Evolutionary conservation across 176 grass and related monocot species (phyloP), one percentile per base, ranked within the genome.

Genomic region (Chrysopogon serrulatus): DNA sequence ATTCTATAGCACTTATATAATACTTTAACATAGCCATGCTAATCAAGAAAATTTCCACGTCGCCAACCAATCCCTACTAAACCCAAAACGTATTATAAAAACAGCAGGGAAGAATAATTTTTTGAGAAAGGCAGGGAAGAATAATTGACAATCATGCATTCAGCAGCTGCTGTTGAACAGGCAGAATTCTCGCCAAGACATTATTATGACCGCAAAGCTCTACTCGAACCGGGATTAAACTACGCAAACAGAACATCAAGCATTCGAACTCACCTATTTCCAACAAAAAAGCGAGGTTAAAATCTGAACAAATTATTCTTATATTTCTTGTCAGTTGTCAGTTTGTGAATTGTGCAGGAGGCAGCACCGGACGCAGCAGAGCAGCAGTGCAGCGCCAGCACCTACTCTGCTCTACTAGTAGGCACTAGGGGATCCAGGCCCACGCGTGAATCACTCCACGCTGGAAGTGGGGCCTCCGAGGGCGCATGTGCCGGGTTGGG

Each of bases 361-460:
- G n/a, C n/a, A n/a, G n/a, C n/a, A n/a, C n/a, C n/a, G n/a, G n/a
- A n/a, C n/a, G n/a, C n/a, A n/a, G n/a, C n/a, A n/a, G 6, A 39
- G 36, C 39, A 7, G 39, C 39, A 40, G 39, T 5, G 47, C 17
- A 40, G 35, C 21, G 33, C 48, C 17, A 65, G 31, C 24, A 27
- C 26, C 60, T 4, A 33, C 53, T 49, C 69, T 61, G 59, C 77
- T 75, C n/a, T 27, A n/a, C n/a, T n/a, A n/a, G n/a, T n/a, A n/a
- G n/a, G n/a, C n/a, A n/a, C n/a, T n/a, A n/a, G 30, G 16, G 21
- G 41, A 13, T 14, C 1, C 16, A 44, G 81, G 81, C 44, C 82
- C 74, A 32, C 71, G 71, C 12, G 51, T 85, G 83, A 82, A 79
- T 88, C 86, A 83, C 73, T 77, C 84, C 90, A 84, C 74, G 75